These are phyloP conservation scores for Metschnikowia colocasiae DNA, from an alignment of 805 yeast species.

Conservation along the genomic window DNA sequence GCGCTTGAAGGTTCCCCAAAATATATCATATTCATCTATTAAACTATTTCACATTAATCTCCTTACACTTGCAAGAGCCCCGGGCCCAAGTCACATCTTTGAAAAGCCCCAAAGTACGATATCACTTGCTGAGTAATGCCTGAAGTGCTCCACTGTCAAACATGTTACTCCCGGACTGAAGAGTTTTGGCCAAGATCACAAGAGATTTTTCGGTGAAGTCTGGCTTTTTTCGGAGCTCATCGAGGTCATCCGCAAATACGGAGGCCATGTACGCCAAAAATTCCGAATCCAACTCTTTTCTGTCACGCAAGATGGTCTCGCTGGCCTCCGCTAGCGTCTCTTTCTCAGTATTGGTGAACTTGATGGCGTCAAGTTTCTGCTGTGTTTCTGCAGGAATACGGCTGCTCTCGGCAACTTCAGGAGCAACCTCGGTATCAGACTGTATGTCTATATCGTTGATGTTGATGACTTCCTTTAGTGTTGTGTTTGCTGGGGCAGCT, in stretches of 20 bases:
- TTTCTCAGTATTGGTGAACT: slow-evolving; percentile 24
- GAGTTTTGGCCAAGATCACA: slow-evolving; percentile 51
- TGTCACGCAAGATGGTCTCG: slow-evolving; percentile 25
- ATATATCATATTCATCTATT: no score
- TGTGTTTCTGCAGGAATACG: slow-evolving; percentile 18
- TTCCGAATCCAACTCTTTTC: slow-evolving; percentile 43
- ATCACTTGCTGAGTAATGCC: slow-evolving; percentile 14
- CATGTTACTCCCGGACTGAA: slow-evolving; percentile 56
- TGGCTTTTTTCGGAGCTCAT: slow-evolving; percentile 55
- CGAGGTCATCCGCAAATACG: slow-evolving; percentile 59
- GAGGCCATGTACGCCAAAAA: slow-evolving; percentile 54
- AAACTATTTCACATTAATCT: no score
- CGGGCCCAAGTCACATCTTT: no score
- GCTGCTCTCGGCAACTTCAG: slow-evolving; percentile 4
- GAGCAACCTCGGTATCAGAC: slow-evolving; percentile 22
- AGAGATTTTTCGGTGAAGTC: slow-evolving; percentile 60
- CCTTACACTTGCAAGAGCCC: no score
- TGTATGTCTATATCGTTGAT: slow-evolving; percentile 32
- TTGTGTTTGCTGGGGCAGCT: slow-evolving; percentile 8
- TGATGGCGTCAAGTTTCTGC: slow-evolving; percentile 21
- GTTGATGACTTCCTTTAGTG: slow-evolving; percentile 22
- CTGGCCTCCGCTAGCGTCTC: slow-evolving; percentile 19
- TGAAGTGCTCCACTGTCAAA: slow-evolving; percentile 51
- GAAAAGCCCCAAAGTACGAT: no score
- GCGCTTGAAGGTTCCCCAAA: no score